Evolutionary conservation across 2,329 filamentous ascomycete genomes (phyloP), one percentile per base, ranked within the genome.

Genomic region (Tolypocladium endophyticum): DNA sequence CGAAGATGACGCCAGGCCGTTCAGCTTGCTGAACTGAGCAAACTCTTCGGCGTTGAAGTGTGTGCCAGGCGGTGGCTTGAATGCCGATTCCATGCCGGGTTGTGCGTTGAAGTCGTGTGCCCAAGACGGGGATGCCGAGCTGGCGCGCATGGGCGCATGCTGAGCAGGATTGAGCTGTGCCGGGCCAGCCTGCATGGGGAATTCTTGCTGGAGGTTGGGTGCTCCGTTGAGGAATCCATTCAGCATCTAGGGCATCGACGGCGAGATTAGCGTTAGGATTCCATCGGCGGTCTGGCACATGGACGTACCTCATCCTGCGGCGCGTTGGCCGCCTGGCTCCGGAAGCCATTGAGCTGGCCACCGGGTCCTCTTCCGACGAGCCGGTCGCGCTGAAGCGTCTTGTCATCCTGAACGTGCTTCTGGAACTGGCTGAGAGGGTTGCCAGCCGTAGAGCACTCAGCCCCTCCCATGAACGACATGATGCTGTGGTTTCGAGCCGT

Each of bases 361-460:
- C 83, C 85, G 0, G 89, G 87, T 0, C 86, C 87, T 65, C 87
- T 81, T 63, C 90, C 90, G 61, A 90, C 87, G 62, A 97, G 80
- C 61, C 94, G 86, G 74, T 99, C 94, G 69, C 92, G 84, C 77
- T 97, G 94, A 60, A 97, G 79, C 60, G 90, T 94, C 77, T 92
- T 96, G 79, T 99, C 94, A 81, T 96, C 91, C 71, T 95, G 90
- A 60, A 94, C 90, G 75, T 97, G 92, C 76, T 99, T 99, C 64
- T 92, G 91, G 74, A 99, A 96, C 80, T 97, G 94, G 72, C 90
- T 93, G 69, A 99, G 86, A 60, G 95, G 94, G 75, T 99, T 99
- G 70, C 88, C 91, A 65, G 90, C 92, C 63, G 94, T 95, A 60
- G 93, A 97, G 82, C 94, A 99, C 79, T 97, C 94, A 68, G 93